These are phyloP conservation scores for Ministeria vibrans DNA, from an alignment of 78 protist genomes.

Conservation along the genomic window DNA sequence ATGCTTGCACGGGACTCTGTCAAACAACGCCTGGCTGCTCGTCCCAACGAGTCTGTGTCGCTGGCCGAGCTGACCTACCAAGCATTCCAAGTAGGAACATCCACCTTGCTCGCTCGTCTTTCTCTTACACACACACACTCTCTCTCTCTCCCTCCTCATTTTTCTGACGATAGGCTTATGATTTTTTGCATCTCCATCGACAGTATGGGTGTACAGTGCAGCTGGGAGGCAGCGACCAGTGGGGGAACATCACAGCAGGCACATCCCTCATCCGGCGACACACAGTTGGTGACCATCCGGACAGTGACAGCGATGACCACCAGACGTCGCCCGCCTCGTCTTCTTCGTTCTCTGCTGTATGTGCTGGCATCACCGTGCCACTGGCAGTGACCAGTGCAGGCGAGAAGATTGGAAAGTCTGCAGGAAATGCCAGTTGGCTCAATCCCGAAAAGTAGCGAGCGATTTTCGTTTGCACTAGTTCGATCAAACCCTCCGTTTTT, in stretches of 20 bases:
- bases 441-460: constrained; percentile 31
- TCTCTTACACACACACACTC: no score
- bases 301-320: no score
- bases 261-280: constrained; percentile 40
- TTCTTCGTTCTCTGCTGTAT: no score
- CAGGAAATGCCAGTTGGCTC: constrained; percentile 77
- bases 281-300: neutral
- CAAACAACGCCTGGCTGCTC: constrained; percentile 9
- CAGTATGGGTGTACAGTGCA: constrained; percentile 44
- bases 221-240: constrained; percentile 85
- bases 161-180: no score
- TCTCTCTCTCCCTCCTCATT: no score
- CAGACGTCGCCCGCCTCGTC: no score
- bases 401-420: constrained; percentile 64
- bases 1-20: constrained; percentile 41
- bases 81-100: no score
- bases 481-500: no score
- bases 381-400: constrained; percentile 51
- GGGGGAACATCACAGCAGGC: constrained; percentile 85
- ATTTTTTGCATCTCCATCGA: constrained; percentile 44
- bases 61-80: constrained; percentile 76
- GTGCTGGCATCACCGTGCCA: constrained; percentile 60
- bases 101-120: no score
- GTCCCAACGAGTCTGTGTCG: constrained; percentile 45
- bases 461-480: no score